Conservation (phyloP, 371 early-diverging fungal genomes). For the Haplosporangium sp. region DNA sequence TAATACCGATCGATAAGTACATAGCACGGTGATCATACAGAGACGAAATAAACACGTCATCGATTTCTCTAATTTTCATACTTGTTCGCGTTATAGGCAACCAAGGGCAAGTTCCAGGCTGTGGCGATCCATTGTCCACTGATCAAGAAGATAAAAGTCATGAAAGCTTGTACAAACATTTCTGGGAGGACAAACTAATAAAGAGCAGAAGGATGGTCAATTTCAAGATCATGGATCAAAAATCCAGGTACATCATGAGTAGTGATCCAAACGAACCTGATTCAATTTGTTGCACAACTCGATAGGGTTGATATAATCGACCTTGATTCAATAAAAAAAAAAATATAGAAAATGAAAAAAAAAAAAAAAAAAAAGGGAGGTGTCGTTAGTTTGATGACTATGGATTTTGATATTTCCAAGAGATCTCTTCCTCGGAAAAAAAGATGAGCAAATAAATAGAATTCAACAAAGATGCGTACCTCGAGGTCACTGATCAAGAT, state of each 20-base stretch:
- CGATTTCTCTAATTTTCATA: conserved; percentile 55
- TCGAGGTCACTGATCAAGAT: conserved; percentile 53
- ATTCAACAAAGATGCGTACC: conserved; percentile 41
- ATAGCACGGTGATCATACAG: neutral
- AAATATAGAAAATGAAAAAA: no score
- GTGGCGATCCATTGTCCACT: conserved; percentile 90
- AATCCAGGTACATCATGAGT: neutral
- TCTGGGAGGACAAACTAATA: conserved; percentile 94
- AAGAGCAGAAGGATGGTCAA: neutral
- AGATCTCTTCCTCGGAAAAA: no score
- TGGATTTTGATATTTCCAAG: no score
- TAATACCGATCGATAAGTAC: neutral
- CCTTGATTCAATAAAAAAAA: conserved; percentile 55
- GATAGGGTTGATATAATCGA: conserved; percentile 98
- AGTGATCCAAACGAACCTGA: conserved; percentile 65
- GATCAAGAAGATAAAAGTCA: conserved; percentile 85
- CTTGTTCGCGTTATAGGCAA: conserved; percentile 89
- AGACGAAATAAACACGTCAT: neutral
- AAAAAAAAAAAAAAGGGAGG: neutral
- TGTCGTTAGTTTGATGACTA: no score
- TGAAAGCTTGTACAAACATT: conserved; percentile 84
- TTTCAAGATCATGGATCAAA: neutral
- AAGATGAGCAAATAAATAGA: no score
- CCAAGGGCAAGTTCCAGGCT: conserved; percentile 87
- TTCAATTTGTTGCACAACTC: conserved; percentile 96